Base-by-base conservation (phyloP, 176 grass and related monocot genomes). In the Urochloa ruziziensis region DNA sequence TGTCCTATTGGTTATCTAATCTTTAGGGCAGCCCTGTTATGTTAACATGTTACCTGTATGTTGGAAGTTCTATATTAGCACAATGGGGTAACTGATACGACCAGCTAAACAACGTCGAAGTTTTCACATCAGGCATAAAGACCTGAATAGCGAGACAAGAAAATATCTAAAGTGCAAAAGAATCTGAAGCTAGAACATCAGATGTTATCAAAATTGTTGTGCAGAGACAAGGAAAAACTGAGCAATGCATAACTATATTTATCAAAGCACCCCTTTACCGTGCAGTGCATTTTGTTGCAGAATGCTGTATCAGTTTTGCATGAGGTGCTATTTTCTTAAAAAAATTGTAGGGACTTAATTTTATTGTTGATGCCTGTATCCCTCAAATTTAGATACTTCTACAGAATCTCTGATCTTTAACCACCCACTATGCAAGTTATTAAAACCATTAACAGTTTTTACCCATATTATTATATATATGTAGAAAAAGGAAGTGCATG, bases 401-500 rank as follows among this genome's bases (percentile, higher is more conserved):
- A n/a, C 53, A n/a, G 7, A 24, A 56, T 69, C 16, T 42, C 51
- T 8, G 19, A 29, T 37, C 73, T 84, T 88, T 70, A 64, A 36
- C 76, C 18, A 47, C 10, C 56, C 15, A 30, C 64, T 67, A 67
- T 29, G 33, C 42, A 30, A 36, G n/a, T 77, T 73, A 18, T 28
- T 39, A 79, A 52, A 76, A 81, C 57, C 12, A 75, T 60, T 83
- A 33, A 39, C 29, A 14, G 15, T 19, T 19, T 82, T 85, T 78
- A 75, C 42, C 72, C 47, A 27, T 81, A 30, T 83, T 56, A 47
- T 86, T 77, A n/a, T 72, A 39, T 63, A 56, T 53, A 73, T 87
- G 43, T 86, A 98, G 96, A 87, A 95, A 86, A 93, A 88, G 73
- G 96, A 98, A 88, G 87, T 94, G 48, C 78, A 90, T 78, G 96